These are phyloP conservation scores for Trichoderma polysporum DNA, from an alignment of 2,329 filamentous ascomycete species.

Conservation along the genomic window DNA sequence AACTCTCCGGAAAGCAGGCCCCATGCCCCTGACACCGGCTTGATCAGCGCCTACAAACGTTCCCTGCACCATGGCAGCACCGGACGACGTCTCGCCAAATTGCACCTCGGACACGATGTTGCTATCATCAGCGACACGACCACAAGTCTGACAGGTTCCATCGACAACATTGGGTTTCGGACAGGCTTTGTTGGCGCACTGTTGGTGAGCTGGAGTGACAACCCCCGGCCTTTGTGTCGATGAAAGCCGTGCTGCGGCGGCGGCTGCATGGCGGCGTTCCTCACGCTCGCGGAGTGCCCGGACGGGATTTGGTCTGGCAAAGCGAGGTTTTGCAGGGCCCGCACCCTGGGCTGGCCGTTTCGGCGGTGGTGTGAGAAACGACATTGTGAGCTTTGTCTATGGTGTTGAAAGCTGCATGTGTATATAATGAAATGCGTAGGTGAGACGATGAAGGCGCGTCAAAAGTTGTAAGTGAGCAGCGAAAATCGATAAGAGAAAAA, in stretches of 20 bases:
- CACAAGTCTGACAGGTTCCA: conserved; percentile 78
- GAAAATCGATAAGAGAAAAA: conserved; percentile 4
- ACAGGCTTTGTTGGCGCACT: conserved; percentile 61
- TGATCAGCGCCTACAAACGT: conserved; percentile 85
- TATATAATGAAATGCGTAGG: neutral
- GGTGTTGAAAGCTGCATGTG: neutral
- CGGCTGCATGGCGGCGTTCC: conserved; percentile 43
- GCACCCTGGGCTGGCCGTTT: conserved; percentile 33
- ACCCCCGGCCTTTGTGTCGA: conserved; percentile 35
- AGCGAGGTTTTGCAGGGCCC: conserved; percentile 40
- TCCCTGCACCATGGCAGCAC: conserved; percentile 87
- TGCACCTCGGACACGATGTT: conserved; percentile 91
- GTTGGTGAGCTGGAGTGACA: conserved; percentile 38
- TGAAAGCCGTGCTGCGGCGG: conserved; percentile 30
- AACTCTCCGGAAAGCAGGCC: conserved; percentile 60
- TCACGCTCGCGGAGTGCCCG: conserved; percentile 54
- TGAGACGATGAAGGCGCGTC: neutral
- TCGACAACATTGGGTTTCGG: conserved; percentile 61
- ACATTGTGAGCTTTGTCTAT: conserved; percentile 37
- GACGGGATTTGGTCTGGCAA: conserved; percentile 46
- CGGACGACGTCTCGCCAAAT: conserved; percentile 83
- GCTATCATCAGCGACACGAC: conserved; percentile 77
- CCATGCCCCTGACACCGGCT: conserved; percentile 69
- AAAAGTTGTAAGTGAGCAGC: conserved; percentile 19
- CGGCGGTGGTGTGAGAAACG: conserved; percentile 38